phyloP scores from a whole-genome alignment of 257 asterid species.

The Echium plantagineum region DNA sequence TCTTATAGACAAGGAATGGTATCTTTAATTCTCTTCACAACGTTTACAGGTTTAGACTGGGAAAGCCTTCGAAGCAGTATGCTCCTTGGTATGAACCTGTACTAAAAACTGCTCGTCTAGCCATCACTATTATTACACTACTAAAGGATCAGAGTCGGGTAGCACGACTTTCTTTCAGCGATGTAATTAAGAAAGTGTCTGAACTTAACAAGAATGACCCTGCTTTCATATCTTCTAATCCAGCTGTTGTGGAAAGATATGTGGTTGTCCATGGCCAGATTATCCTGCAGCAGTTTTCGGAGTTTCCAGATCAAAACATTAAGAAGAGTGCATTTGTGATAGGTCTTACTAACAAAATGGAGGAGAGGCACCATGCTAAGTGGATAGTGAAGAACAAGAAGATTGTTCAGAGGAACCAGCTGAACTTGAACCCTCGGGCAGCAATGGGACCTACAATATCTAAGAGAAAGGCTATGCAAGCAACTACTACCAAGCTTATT shows the following conservation, averaged over 20 bases:
- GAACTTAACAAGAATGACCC: conserved; percentile 45
- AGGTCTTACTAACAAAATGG: conserved; percentile 78
- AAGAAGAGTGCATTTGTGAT: conserved; percentile 57
- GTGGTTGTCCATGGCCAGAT: conserved; percentile 88
- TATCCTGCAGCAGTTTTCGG: conserved; percentile 82
- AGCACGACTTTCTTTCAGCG: conserved; percentile 71
- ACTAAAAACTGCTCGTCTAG: conserved; percentile 66
- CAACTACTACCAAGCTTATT: conserved; percentile 81
- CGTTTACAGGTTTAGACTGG: conserved; percentile 82
- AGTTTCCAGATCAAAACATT: conserved; percentile 68
- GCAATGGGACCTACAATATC: conserved; percentile 61
- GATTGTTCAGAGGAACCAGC: conserved; percentile 37
- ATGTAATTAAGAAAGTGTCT: conserved; percentile 63
- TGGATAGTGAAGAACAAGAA: conserved; percentile 93
- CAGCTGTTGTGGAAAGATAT: conserved; percentile 60
- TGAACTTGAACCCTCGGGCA: conserved; percentile 77
- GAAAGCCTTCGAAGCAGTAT: conserved; percentile 88
- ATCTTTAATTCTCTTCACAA: background rate
- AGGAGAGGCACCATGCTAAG: conserved; percentile 82
- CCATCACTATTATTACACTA: conserved; percentile 61
- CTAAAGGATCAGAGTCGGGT: conserved; percentile 74
- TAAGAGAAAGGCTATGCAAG: conserved; percentile 89
- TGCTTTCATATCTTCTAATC: conserved; percentile 63
- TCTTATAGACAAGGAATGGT: conserved; percentile 1
- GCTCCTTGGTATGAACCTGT: conserved; percentile 86